A percentile compares a stretch with the other conserved stretches of the same genome.
phyloP scores from a whole-genome alignment of 768 basidiomycete genomes.

The Suillus ampliporus region DNA sequence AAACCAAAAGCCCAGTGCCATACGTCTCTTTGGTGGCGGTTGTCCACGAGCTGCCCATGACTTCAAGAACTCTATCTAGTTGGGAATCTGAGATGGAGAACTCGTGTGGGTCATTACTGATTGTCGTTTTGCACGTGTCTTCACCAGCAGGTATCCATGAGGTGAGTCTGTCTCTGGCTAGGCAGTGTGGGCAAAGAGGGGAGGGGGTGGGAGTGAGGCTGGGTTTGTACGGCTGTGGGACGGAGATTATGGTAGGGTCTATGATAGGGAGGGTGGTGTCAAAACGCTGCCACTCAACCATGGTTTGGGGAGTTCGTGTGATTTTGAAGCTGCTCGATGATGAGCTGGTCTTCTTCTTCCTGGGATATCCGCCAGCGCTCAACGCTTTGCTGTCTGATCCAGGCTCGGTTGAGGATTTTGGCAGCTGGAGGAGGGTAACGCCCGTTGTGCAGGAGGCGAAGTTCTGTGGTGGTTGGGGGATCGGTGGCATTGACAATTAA shows the following conservation, averaged over 20 bases:
- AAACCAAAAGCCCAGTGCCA: slow-evolving; percentile 25
- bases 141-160: background rate
- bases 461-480: slow-evolving; percentile 4
- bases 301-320: too few species aligned
- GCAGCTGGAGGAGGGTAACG: slow-evolving; percentile 5
- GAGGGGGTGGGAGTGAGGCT: slow-evolving; percentile 10
- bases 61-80: background rate
- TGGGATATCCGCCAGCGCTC: background rate
- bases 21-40: slow-evolving; percentile 13
- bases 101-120: background rate
- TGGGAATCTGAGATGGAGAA: background rate
- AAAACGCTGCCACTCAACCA: too few species aligned
- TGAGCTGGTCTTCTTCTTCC: too few species aligned
- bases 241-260: background rate
- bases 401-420: slow-evolving; percentile 5
- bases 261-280: too few species aligned
- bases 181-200: slow-evolving; percentile 11
- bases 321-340: too few species aligned
- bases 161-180: slow-evolving; percentile 3
- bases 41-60: slow-evolving; percentile 13
- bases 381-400: slow-evolving; percentile 6
- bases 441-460: slow-evolving; percentile 3
- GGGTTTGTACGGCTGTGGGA: background rate
- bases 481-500: slow-evolving; percentile 7
- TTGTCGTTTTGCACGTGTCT: background rate